phyloP scores from a whole-genome alignment of 192 early-diverging fungal species.

The Dissophora ornata region DNA sequence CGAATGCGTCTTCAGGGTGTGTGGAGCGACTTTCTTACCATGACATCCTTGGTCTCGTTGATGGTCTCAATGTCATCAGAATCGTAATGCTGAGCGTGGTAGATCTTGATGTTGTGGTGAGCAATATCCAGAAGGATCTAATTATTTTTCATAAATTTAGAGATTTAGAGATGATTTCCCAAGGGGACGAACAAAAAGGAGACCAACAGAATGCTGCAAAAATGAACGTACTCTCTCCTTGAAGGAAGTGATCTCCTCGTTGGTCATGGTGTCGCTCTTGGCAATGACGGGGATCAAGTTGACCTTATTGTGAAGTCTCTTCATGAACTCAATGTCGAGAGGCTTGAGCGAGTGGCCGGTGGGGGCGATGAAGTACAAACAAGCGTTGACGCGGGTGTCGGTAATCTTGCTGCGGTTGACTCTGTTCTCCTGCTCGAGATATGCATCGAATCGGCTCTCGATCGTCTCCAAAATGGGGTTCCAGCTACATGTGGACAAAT shows the following conservation, averaged over 20 bases:
- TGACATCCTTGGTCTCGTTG: conserved; percentile 84
- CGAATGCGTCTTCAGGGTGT: too few relatives aligned
- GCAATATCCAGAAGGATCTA: conserved; percentile 84
- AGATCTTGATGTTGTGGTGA: conserved; percentile 88
- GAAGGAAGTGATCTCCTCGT: conserved; percentile 82
- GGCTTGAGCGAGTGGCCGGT: conserved; percentile 93
- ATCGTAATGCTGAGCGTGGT: conserved; percentile 85
- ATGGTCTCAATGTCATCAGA: conserved; percentile 86
- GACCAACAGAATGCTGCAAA: conserved; percentile 22
- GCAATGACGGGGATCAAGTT: conserved; percentile 92
- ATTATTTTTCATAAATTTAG: too few relatives aligned
- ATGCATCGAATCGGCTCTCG: conserved; percentile 94
- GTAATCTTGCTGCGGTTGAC: conserved; percentile 89
- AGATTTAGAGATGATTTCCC: too few relatives aligned
- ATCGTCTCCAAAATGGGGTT: conserved; percentile 96
- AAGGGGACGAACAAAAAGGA: too few relatives aligned
- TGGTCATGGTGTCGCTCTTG: conserved; percentile 91
- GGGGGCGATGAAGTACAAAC: conserved; percentile 97
- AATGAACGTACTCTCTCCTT: conserved; percentile 75
- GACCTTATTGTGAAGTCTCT: conserved; percentile 86
- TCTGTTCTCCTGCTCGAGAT: conserved; percentile 92
- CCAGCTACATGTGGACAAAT: conserved; percentile 71
- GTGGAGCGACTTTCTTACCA: too few relatives aligned
- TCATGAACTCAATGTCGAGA: conserved; percentile 97
- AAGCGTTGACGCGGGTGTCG: conserved; percentile 95